Evolutionary conservation across 2,329 filamentous ascomycete species (phyloP).

Genomic region (Colletotrichum costaricense): DNA sequence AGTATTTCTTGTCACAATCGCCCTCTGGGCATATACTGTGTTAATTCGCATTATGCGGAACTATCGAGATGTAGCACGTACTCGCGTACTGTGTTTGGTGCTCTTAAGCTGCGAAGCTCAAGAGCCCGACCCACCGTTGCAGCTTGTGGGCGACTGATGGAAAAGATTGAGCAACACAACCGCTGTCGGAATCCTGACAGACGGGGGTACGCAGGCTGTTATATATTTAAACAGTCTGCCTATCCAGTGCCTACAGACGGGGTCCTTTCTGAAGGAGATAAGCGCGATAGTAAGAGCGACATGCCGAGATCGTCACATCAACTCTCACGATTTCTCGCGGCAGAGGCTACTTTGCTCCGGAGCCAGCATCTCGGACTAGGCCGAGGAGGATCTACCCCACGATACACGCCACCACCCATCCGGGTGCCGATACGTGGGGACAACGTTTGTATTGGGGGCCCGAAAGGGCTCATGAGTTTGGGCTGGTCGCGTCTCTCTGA

Average conservation of each 20-base stretch:
- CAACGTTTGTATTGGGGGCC: conserved; percentile 37
- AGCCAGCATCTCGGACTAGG: conserved; percentile 69
- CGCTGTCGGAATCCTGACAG: conserved; percentile 32
- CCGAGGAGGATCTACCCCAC: conserved; percentile 56
- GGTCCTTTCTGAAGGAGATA: conserved; percentile 67
- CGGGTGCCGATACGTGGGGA: conserved; percentile 37
- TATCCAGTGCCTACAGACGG: conserved; percentile 46
- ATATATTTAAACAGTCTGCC: neutral
- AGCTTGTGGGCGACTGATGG: conserved; percentile 21
- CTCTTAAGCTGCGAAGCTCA: neutral
- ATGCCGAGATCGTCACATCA: conserved; percentile 42
- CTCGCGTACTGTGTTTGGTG: neutral
- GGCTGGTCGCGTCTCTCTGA: conserved; percentile 64
- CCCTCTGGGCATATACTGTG: no score
- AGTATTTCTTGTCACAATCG: neutral
- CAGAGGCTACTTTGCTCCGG: conserved; percentile 65
- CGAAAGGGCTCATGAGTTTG: conserved; percentile 44
- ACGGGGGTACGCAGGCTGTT: conserved; percentile 8
- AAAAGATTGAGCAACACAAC: conserved; percentile 34
- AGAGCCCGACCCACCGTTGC: neutral
- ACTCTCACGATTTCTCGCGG: conserved; percentile 39
- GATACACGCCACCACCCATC: conserved; percentile 40
- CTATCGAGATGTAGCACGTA: neutral
- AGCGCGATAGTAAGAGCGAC: conserved; percentile 66
- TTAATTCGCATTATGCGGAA: no score